phyloP scores from a whole-genome alignment of 306 rosid species.

The Lathyrus aphaca region DNA sequence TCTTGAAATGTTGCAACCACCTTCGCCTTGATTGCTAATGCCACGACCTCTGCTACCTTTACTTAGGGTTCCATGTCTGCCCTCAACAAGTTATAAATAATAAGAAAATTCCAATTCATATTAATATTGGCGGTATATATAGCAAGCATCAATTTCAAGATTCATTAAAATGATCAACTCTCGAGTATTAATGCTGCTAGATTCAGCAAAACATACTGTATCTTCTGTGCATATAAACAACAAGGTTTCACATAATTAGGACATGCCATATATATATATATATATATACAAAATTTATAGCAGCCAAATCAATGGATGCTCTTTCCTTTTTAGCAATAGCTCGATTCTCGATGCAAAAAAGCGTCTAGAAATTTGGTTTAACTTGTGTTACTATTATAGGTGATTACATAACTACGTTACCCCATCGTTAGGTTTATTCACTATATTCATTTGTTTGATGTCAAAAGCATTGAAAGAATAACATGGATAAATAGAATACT shows the following conservation, averaged over 20 bases:
- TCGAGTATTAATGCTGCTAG: background rate
- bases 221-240: slow-evolving; percentile 1
- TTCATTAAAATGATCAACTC: background rate
- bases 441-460: slow-evolving; percentile 41
- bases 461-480: background rate
- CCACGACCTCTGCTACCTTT: too few relatives aligned
- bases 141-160: slow-evolving; percentile 1
- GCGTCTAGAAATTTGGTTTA: slow-evolving; percentile 56
- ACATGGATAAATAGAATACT: background rate
- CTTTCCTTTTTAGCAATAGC: slow-evolving; percentile 25
- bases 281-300: slow-evolving; percentile 48
- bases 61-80: too few relatives aligned
- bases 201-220: background rate
- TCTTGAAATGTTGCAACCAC: too few relatives aligned
- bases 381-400: slow-evolving; percentile 36
- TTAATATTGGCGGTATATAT: too few relatives aligned
- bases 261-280: background rate
- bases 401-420: slow-evolving; percentile 54
- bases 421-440: slow-evolving; percentile 48
- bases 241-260: background rate
- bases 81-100: too few relatives aligned
- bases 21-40: too few relatives aligned
- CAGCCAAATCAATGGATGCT: slow-evolving; percentile 51
- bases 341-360: slow-evolving; percentile 52
- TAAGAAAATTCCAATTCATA: too few relatives aligned